Percentiles rank a stretch among this genome's conserved stretches.
Evolutionary conservation across 2,329 filamentous ascomycete species (phyloP).

Genomic region (Exutisphaerella laricina): DNA sequence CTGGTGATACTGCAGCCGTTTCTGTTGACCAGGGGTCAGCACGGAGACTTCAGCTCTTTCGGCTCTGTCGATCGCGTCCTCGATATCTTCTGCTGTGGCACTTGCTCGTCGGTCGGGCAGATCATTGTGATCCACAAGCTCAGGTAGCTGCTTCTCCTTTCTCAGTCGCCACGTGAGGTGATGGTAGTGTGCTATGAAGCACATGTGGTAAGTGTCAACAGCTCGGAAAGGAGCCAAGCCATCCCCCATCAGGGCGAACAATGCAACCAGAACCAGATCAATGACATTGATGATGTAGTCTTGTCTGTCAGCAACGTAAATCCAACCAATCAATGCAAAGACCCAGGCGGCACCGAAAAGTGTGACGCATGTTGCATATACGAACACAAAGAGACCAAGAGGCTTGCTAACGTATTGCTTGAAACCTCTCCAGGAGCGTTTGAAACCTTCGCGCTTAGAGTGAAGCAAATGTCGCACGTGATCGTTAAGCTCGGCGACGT

Average conservation of each 20-base stretch:
- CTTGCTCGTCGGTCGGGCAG: constrained; percentile 45
- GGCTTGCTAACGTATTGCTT: constrained; percentile 69
- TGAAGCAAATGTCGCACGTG: constrained; percentile 84
- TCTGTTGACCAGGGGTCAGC: constrained; percentile 60
- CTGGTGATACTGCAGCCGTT: constrained; percentile 68
- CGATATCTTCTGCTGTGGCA: constrained; percentile 20
- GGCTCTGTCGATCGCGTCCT: constrained; percentile 43
- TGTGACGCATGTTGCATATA: constrained; percentile 78
- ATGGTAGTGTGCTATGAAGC: constrained; percentile 70
- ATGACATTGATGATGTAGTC: constrained; percentile 52
- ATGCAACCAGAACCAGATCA: constrained; percentile 55
- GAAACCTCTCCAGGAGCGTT: constrained; percentile 73
- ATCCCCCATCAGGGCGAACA: constrained; percentile 60
- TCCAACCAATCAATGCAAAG: constrained; percentile 82
- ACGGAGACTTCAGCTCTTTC: constrained; percentile 53
- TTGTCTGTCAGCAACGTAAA: constrained; percentile 70
- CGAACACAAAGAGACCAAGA: constrained; percentile 74
- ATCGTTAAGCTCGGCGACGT: constrained; percentile 73
- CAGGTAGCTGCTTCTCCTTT: constrained; percentile 55
- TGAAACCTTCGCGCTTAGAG: constrained; percentile 72
- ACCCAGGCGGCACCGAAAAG: constrained; percentile 85
- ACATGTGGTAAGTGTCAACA: constrained; percentile 84
- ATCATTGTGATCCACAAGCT: constrained; percentile 64
- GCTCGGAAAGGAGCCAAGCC: constrained; percentile 64
- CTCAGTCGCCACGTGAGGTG: constrained; percentile 59